Conservation (phyloP, 148 eudicot species). For the Vaccinium myrtillus region DNA sequence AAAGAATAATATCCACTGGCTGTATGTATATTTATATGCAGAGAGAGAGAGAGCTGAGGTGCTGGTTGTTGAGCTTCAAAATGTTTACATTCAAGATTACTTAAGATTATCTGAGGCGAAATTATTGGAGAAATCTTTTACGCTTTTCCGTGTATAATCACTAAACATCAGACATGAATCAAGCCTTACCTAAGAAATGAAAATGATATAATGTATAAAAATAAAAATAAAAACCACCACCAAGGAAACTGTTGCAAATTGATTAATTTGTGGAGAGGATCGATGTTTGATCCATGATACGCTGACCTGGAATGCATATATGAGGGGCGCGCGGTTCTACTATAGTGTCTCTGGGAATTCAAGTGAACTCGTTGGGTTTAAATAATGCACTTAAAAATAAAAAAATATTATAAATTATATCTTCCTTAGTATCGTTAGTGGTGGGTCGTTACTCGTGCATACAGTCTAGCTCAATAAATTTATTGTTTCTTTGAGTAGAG, state of each 20-base stretch:
- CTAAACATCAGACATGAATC: neutral
- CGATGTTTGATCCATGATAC: neutral
- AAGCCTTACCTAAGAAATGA: neutral
- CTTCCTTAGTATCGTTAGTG: too few species aligned
- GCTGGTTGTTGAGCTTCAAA: neutral
- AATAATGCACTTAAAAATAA: too few species aligned
- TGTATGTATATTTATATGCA: too few species aligned
- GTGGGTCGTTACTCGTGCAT: too few species aligned
- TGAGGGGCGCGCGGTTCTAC: neutral
- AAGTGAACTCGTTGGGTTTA: too few species aligned
- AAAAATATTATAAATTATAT: too few species aligned
- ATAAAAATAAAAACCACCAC: neutral
- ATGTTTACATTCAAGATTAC: neutral
- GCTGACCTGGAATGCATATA: neutral
- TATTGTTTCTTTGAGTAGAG: too few species aligned
- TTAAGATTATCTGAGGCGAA: neutral
- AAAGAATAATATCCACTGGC: too few species aligned
- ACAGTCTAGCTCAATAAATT: too few species aligned
- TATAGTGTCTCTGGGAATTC: too few species aligned
- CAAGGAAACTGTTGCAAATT: neutral
- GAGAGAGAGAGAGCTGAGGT: too few species aligned
- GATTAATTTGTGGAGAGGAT: neutral
- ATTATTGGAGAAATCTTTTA: neutral
- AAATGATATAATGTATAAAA: neutral
- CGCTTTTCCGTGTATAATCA: neutral